phyloP scores from a whole-genome alignment of 208 protist species.

The Hexamita inflata region DNA sequence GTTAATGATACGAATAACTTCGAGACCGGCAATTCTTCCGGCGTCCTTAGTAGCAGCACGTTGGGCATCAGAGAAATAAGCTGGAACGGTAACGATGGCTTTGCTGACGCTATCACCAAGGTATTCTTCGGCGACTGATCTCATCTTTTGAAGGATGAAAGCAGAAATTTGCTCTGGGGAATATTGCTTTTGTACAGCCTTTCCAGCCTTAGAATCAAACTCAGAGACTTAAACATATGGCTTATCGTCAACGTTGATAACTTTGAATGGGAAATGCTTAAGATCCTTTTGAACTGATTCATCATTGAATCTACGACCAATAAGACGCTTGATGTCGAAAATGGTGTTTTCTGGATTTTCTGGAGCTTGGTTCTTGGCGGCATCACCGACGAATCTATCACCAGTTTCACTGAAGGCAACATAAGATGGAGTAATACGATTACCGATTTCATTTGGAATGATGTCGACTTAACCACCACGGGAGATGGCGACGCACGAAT shows the following conservation, averaged over 20 bases:
- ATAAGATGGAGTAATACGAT: slow-evolving; percentile 58
- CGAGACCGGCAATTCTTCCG: slow-evolving; percentile 65
- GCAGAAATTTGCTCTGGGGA: slow-evolving; percentile 44
- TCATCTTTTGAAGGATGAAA: slow-evolving; percentile 45
- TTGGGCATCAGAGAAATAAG: slow-evolving; percentile 88
- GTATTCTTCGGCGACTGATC: slow-evolving; percentile 40
- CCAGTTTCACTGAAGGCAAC: slow-evolving; percentile 67
- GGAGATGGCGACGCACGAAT: slow-evolving; percentile 33
- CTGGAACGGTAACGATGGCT: slow-evolving; percentile 54
- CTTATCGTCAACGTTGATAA: slow-evolving; percentile 57
- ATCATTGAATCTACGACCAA: slow-evolving; percentile 61
- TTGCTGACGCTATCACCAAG: slow-evolving; percentile 37
- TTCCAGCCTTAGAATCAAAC: not conserved
- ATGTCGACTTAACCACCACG: slow-evolving; percentile 48
- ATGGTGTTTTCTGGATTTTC: slow-evolving; percentile 71
- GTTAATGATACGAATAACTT: slow-evolving; percentile 98
- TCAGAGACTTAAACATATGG: slow-evolving; percentile 44
- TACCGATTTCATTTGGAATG: slow-evolving; percentile 63
- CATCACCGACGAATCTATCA: slow-evolving; percentile 60
- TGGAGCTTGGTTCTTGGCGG: slow-evolving; percentile 61
- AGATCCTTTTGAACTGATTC: slow-evolving; percentile 28
- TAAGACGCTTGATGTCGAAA: slow-evolving; percentile 74
- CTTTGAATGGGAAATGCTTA: slow-evolving; percentile 66
- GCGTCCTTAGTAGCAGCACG: slow-evolving; percentile 73
- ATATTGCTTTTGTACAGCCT: slow-evolving; percentile 1